phyloP scores from a whole-genome alignment of 73 alveolate genomes.

The Loxodes magnus region DNA sequence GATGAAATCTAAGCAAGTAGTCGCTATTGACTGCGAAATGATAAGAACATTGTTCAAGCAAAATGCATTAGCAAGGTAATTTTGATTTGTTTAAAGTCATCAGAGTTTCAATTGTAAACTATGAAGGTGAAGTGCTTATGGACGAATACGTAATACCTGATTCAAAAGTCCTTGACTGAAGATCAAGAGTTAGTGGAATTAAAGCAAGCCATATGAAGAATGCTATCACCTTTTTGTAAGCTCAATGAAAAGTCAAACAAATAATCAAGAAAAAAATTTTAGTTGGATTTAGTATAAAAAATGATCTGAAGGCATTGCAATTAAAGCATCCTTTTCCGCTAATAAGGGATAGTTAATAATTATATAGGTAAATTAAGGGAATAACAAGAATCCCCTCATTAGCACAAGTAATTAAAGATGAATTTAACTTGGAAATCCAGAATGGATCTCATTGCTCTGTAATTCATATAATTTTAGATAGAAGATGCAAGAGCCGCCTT shows the following conservation, averaged over 20 bases:
- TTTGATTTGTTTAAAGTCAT: no score
- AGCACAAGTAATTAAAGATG: no score
- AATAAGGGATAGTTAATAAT: constrained; percentile 27
- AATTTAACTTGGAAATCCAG: no score
- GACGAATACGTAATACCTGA: constrained; percentile 51
- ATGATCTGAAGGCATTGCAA: constrained; percentile 35
- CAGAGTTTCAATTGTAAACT: constrained; percentile 60
- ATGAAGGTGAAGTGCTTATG: constrained; percentile 52
- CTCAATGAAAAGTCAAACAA: constrained; percentile 14
- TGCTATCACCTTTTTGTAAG: constrained; percentile 40
- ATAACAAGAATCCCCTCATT: no score
- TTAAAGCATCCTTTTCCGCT: constrained; percentile 15
- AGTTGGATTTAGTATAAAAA: constrained; percentile 41
- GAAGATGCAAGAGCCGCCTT: no score
- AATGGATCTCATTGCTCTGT: no score
- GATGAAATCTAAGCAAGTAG: no score
- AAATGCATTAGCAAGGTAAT: constrained; percentile 45
- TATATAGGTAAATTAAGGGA: no score
- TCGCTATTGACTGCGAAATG: constrained; percentile 82
- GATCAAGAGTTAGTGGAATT: constrained; percentile 70
- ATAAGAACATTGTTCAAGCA: constrained; percentile 34
- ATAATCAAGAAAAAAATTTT: constrained; percentile 28
- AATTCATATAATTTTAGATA: no score
- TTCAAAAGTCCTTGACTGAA: constrained; percentile 44
- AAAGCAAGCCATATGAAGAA: constrained; percentile 42